A percentile compares a stretch with the other conserved stretches of the same genome.
Evolutionary conservation across 1,284 basidiomycete genomes (phyloP).

Genomic region (Ustilago curta): DNA sequence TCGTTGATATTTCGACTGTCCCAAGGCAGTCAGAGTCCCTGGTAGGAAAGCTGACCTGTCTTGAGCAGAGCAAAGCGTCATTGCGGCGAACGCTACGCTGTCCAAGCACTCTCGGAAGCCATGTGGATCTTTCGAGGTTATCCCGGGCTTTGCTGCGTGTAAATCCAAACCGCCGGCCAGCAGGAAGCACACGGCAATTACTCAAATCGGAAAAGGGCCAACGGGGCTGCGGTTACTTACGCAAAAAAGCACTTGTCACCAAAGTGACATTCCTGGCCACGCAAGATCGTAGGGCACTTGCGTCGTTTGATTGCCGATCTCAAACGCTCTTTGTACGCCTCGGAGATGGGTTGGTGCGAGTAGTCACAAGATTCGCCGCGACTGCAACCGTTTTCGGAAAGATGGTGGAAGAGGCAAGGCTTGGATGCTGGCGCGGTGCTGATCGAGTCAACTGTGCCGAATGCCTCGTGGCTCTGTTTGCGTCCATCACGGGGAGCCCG

Average conservation of each 20-base stretch:
- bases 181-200: background rate
- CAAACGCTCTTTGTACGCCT: constrained; percentile 10
- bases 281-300: constrained; percentile 20
- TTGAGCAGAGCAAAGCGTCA: too few species aligned
- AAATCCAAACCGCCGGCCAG: background rate
- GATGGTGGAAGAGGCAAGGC: constrained; percentile 41
- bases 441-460: background rate
- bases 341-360: constrained; percentile 31
- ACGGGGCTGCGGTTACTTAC: constrained; percentile 19
- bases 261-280: constrained; percentile 22
- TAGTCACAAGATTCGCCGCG: constrained; percentile 14
- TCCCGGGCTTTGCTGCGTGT: background rate
- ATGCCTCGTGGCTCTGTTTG: constrained; percentile 10
- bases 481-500: background rate
- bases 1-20: background rate
- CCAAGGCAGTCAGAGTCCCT: too few species aligned
- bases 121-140: too few species aligned
- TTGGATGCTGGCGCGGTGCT: background rate
- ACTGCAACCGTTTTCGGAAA: constrained; percentile 8
- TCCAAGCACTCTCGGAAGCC: too few species aligned
- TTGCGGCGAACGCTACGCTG: too few species aligned
- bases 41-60: too few species aligned
- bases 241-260: constrained; percentile 42
- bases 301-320: constrained; percentile 13
- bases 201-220: too few species aligned